Evolutionary conservation across 2,329 filamentous ascomycete species (phyloP).

Genomic region (Alternaria metachromatica): DNA sequence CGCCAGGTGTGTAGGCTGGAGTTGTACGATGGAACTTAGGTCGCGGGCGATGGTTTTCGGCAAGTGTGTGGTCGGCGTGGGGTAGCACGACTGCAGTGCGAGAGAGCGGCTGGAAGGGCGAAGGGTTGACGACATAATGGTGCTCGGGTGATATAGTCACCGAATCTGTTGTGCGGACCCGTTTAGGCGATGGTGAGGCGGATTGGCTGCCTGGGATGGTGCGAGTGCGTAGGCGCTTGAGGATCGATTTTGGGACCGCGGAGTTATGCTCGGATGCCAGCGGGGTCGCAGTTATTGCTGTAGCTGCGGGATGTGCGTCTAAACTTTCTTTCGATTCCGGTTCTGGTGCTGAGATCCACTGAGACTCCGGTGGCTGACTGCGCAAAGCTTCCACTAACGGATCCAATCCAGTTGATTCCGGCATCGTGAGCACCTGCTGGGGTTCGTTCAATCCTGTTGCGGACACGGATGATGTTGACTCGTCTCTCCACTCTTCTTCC

Average conservation of each 20-base stretch:
- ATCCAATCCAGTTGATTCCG: not conserved
- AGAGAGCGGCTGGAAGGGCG: conserved; percentile 6
- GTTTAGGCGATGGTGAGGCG: conserved; percentile 3
- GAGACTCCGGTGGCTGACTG: not conserved
- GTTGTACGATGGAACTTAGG: conserved; percentile 1
- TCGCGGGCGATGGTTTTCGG: conserved; percentile 5
- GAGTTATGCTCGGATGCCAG: not conserved
- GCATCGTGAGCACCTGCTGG: not conserved
- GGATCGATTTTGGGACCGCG: conserved; percentile 4
- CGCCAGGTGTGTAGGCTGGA: conserved; percentile 6
- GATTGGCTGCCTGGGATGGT: not conserved
- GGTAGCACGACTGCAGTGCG: not conserved
- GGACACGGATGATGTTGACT: not conserved
- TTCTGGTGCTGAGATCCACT: not conserved
- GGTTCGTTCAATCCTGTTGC: not conserved
- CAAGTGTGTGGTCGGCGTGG: conserved; percentile 5
- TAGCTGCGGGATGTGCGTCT: not conserved
- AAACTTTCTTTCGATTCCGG: not conserved
- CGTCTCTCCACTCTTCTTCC: not conserved
- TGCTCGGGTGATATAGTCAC: conserved; percentile 14
- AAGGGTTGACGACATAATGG: conserved; percentile 11
- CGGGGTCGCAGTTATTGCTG: not conserved
- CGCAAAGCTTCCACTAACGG: not conserved
- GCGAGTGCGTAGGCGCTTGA: conserved; percentile 11
- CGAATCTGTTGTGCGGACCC: conserved; percentile 11